Evolutionary conservation across 2,329 filamentous ascomycete genomes (phyloP), one percentile per base, ranked within the genome.

Genomic region (Cladosporium sp.): DNA sequence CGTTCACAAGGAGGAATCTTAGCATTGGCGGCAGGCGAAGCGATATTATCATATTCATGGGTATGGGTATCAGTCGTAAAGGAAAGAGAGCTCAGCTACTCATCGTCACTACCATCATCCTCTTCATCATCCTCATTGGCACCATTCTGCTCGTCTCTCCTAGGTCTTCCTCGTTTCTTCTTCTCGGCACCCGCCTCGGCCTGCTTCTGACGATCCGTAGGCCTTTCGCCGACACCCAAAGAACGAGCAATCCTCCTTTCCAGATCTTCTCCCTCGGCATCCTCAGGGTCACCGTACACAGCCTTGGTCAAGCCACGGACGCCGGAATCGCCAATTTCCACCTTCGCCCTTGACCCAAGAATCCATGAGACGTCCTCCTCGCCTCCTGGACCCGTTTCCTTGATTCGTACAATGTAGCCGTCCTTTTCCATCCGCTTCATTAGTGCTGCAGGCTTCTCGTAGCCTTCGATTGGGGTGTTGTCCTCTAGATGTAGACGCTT

Each of bases 341-440:
- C 77, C 68, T 86, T 93, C 5, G 87, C 92, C 18, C 93, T 79
- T 5, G 89, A 85, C 2, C 93, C 93, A 12, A 96, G 80, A 50
- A 86, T 80, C 78, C 88, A 98, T 41, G 88, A 90, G 7, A 89
- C 76, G 2, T 80, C 76, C 55, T 92, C 84, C 32, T 95, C 88
- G 20, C 86, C 88, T n/a, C 43, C 36, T 1, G 57, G 55, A 1
- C 81, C 82, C 59, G 70, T 79, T 58, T 96, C 90, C 16, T 83
- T 78, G 43, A 84, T 78, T 56, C 82, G 86, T 30, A 90, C 76
- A 2, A 98, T 72, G 63, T 98, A 98, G 0, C 86, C 87, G 48
- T 97, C 90, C 56, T 79, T 84, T 56, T 84, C 78, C 73, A 97
- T 84, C 45, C 80, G 79, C 57, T 84, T 80, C 11, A 97, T 71